Conservation (phyloP, 2,329 filamentous ascomycete genomes). For the Ophiognomonia clavigignenti-juglandacearum region DNA sequence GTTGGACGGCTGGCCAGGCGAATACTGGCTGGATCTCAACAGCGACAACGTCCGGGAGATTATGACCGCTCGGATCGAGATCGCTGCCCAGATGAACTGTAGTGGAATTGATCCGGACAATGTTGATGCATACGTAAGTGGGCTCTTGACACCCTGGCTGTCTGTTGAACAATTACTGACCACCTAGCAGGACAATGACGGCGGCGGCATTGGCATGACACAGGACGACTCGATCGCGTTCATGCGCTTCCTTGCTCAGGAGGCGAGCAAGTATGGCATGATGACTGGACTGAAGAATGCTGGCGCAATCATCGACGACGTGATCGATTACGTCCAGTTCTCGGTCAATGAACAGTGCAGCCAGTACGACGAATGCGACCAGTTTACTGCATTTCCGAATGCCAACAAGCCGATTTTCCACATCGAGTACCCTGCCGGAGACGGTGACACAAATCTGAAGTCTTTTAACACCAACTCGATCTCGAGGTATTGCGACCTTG, state of each 20-base stretch:
- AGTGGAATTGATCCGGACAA: conserved; percentile 69
- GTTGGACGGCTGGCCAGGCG: conserved; percentile 60
- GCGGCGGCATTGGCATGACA: conserved; percentile 59
- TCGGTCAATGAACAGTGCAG: conserved; percentile 60
- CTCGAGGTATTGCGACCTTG: conserved; percentile 15
- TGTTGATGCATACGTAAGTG: conserved; percentile 57
- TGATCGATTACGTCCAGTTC: conserved; percentile 52
- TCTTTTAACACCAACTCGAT: conserved; percentile 5
- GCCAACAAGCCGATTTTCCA: conserved; percentile 56
- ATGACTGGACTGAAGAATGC: conserved; percentile 67
- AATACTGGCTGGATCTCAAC: conserved; percentile 61
- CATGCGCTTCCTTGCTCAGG: conserved; percentile 53
- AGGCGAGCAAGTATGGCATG: conserved; percentile 50
- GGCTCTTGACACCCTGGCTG: not conserved
- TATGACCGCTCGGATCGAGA: conserved; percentile 55
- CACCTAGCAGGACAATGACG: conserved; percentile 46
- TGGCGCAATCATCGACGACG: conserved; percentile 48
- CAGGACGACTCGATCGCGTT: conserved; percentile 51
- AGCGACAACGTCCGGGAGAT: conserved; percentile 57
- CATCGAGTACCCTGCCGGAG: conserved; percentile 53
- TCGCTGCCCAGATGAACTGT: conserved; percentile 58
- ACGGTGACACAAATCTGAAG: conserved; percentile 21
- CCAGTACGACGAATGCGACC: conserved; percentile 46
- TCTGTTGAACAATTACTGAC: not conserved
- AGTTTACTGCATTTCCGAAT: conserved; percentile 43